Evolutionary conservation across 164 flowering plant species (phyloP).

Genomic region (Warburgia ugandensis): DNA sequence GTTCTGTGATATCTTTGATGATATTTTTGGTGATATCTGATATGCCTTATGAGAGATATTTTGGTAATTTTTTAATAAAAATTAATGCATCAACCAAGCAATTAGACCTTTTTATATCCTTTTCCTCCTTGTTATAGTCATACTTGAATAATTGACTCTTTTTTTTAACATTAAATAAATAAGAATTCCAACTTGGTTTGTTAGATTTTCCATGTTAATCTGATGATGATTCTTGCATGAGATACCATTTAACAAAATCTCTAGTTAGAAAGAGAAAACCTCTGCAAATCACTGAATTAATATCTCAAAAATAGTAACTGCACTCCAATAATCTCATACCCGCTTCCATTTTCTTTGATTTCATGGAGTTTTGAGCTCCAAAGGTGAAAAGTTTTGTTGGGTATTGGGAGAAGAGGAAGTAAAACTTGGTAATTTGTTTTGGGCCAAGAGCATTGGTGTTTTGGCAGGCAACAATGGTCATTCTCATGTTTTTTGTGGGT

Average conservation of each 20-base stretch:
- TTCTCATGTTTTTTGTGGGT: constrained; percentile 34
- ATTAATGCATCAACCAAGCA: too few relatives aligned
- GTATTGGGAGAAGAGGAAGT: constrained; percentile 7
- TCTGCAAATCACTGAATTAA: not conserved
- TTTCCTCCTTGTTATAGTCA: not conserved
- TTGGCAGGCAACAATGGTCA: constrained; percentile 51
- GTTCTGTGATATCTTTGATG: too few relatives aligned
- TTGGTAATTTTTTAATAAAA: too few relatives aligned
- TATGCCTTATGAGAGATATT: too few relatives aligned
- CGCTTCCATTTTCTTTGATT: constrained; percentile 11
- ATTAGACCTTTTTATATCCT: not conserved
- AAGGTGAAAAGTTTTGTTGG: constrained; percentile 2
- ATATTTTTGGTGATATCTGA: too few relatives aligned
- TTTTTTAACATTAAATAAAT: not conserved
- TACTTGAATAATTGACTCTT: not conserved
- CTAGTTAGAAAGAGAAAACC: constrained; percentile 4
- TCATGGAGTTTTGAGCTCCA: constrained; percentile 10
- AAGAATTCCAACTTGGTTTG: not conserved
- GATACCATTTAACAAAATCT: constrained; percentile 13
- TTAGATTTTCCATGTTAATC: constrained; percentile 1
- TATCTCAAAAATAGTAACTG: not conserved
- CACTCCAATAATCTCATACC: constrained; percentile 4
- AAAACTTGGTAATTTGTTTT: constrained; percentile 8
- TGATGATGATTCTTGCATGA: constrained; percentile 4
- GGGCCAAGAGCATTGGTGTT: constrained; percentile 22